Conservation (phyloP, 306 rosid genomes). For the Argentina anserina region DNA sequence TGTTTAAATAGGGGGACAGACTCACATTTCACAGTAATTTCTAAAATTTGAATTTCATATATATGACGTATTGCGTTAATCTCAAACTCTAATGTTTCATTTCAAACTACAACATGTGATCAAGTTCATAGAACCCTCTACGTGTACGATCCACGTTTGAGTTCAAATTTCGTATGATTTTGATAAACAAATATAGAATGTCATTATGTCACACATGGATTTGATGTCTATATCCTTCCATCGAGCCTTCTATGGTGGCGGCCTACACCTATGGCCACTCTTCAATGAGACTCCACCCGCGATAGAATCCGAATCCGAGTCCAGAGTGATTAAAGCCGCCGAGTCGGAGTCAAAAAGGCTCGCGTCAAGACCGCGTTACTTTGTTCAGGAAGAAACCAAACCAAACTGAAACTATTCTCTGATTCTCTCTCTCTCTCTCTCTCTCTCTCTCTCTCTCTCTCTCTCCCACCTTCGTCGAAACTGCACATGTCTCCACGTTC, state of each 20-base stretch:
- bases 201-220: no score
- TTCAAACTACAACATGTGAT: no score
- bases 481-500: slow-evolving; percentile 9
- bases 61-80: no score
- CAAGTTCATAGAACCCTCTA: no score
- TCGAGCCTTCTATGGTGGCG: background rate
- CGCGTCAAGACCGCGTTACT: slow-evolving; percentile 26
- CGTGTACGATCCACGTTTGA: no score
- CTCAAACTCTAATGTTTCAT: background rate
- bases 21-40: no score
- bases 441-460: no score
- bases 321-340: slow-evolving; percentile 40
- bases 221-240: background rate
- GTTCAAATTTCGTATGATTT: no score
- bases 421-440: background rate
- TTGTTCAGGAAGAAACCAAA: background rate
- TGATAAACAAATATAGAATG: no score
- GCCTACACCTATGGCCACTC: slow-evolving; percentile 7
- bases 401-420: background rate
- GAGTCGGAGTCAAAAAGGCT: slow-evolving; percentile 20
- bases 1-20: no score
- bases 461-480: slow-evolving; percentile 29
- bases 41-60: no score
- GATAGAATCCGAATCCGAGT: slow-evolving; percentile 2
- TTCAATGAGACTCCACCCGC: background rate